These are phyloP conservation scores for Lichtheimia corymbifera DNA, from an alignment of 371 early-diverging fungal genomes.

Conservation along the genomic window DNA sequence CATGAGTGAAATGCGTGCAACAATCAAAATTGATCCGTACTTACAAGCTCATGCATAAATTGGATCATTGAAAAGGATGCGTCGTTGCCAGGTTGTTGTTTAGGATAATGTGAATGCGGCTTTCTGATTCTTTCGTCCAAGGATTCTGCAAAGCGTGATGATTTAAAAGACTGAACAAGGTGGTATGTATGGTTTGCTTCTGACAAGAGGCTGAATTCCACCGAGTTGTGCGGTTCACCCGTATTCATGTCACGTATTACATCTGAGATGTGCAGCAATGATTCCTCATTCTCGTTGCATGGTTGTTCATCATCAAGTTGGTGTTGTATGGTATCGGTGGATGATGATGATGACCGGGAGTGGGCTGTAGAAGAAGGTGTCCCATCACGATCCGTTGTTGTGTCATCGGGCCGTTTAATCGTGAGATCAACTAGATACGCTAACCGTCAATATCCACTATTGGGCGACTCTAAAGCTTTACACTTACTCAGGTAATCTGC, in stretches of 20 bases:
- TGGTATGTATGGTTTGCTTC: slow-evolving; percentile 43
- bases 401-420: slow-evolving; percentile 38
- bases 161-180: slow-evolving; percentile 34
- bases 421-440: slow-evolving; percentile 42
- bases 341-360: slow-evolving; percentile 13
- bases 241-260: slow-evolving; percentile 16
- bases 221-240: slow-evolving; percentile 10
- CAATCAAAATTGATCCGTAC: not conserved
- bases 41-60: slow-evolving; percentile 59
- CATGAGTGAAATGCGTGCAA: not conserved
- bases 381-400: not conserved
- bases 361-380: no score
- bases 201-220: slow-evolving; percentile 31
- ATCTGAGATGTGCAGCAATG: slow-evolving; percentile 17
- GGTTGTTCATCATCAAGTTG: slow-evolving; percentile 19
- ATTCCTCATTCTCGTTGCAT: slow-evolving; percentile 2
- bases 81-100: slow-evolving; percentile 48
- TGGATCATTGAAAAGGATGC: slow-evolving; percentile 61
- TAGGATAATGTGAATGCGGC: no score
- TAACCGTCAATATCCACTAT: no score
- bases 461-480: not conserved
- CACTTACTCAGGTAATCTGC: slow-evolving; percentile 72
- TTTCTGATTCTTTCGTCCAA: no score
- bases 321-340: slow-evolving; percentile 8
- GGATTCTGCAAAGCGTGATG: slow-evolving; percentile 14